These are phyloP conservation scores for Clavispora carvajalis DNA, from an alignment of 805 yeast species.

Conservation along the genomic window DNA sequence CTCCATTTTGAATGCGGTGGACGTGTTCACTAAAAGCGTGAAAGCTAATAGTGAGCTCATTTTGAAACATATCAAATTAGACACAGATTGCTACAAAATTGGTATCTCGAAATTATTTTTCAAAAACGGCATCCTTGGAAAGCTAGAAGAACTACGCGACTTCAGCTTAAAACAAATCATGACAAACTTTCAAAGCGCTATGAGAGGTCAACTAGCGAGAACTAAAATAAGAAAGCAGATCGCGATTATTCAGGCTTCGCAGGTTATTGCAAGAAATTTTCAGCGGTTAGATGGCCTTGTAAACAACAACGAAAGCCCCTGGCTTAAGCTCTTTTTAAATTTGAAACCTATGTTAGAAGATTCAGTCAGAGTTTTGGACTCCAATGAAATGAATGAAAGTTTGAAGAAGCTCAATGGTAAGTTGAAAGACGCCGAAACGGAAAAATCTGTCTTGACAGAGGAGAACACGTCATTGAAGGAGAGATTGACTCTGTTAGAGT, in stretches of 20 bases:
- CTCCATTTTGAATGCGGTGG: conserved; percentile 52
- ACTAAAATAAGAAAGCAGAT: conserved; percentile 41
- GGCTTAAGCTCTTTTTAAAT: conserved; percentile 71
- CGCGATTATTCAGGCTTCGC: conserved; percentile 64
- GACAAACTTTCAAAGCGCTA: conserved; percentile 56
- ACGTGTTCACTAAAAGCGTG: conserved; percentile 41
- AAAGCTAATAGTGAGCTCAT: conserved; percentile 69
- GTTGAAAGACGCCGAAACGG: conserved; percentile 30
- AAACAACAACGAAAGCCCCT: conserved; percentile 24
- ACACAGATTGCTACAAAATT: conserved; percentile 52
- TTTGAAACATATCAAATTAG: conserved; percentile 57
- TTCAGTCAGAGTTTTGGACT: conserved; percentile 53
- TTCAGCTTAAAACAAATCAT: conserved; percentile 50
- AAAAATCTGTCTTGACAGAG: conserved; percentile 22
- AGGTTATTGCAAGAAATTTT: conserved; percentile 60
- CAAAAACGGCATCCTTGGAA: conserved; percentile 72
- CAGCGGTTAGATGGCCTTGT: conserved; percentile 49
- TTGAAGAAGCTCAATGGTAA: conserved; percentile 45
- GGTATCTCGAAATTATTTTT: conserved; percentile 73
- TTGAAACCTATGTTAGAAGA: conserved; percentile 73
- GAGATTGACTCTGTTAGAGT: conserved; percentile 27
- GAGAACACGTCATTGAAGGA: conserved; percentile 39
- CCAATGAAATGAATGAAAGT: conserved; percentile 53
- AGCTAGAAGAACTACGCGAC: conserved; percentile 74
- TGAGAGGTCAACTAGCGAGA: conserved; percentile 64